These are phyloP conservation scores for Blastobotrys ciferrii DNA, from an alignment of 1,139 yeast genomes.

Conservation along the genomic window DNA sequence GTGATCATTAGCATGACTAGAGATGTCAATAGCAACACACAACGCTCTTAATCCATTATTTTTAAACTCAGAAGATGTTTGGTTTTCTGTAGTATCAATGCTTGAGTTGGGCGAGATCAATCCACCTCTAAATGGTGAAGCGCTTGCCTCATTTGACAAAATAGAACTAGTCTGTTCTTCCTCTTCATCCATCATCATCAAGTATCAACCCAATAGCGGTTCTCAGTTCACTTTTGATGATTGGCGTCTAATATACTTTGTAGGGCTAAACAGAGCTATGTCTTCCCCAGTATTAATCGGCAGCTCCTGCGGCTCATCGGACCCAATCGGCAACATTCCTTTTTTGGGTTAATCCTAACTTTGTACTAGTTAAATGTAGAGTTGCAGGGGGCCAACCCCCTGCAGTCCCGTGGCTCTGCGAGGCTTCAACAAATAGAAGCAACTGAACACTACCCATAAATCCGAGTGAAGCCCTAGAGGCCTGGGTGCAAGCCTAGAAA, in stretches of 20 bases:
- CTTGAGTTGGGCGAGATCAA: too few species aligned
- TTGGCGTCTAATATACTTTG: too few species aligned
- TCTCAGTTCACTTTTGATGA: too few species aligned
- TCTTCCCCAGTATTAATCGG: neutral
- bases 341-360: too few species aligned
- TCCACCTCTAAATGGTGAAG: too few species aligned
- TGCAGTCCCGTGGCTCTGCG: too few species aligned
- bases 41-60: neutral
- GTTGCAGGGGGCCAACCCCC: too few species aligned
- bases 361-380: too few species aligned
- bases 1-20: neutral
- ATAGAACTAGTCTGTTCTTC: neutral
- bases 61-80: too few species aligned
- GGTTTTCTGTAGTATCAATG: too few species aligned
- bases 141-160: neutral
- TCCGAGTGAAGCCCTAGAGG: neutral
- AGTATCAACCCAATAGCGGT: neutral
- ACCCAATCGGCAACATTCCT: neutral
- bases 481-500: neutral
- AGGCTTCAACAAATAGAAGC: too few species aligned
- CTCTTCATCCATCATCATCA: neutral
- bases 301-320: conserved; percentile 6
- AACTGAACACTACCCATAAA: too few species aligned
- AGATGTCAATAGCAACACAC: neutral
- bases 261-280: neutral